phyloP scores from a whole-genome alignment of 2,329 filamentous ascomycete species.

The Endocalyx cinctus region DNA sequence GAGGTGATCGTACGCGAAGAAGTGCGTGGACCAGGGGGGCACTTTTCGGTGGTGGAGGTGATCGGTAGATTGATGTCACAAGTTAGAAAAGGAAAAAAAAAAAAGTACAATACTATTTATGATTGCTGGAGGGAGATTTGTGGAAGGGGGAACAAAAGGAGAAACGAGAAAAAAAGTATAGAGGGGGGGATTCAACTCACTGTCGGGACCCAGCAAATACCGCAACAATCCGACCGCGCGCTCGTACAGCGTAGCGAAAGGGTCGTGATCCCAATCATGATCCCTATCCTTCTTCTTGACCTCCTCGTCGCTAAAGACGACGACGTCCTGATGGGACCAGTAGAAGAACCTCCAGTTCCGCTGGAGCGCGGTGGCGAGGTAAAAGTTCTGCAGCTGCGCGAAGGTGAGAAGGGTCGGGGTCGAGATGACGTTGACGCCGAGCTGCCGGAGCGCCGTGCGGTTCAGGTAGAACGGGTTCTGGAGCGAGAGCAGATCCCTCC shows the following conservation, averaged over 20 bases:
- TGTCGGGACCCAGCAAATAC: conserved; percentile 28
- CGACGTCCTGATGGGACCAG: conserved; percentile 46
- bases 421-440: conserved; percentile 46
- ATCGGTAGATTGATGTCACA: too few species aligned
- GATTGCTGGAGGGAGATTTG: too few species aligned
- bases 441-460: conserved; percentile 38
- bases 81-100: too few species aligned
- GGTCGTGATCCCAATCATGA: conserved; percentile 30
- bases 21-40: conserved; percentile 41
- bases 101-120: too few species aligned
- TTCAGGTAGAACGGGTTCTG: conserved; percentile 53
- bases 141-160: too few species aligned
- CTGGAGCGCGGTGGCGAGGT: conserved; percentile 35
- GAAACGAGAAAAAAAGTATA: too few species aligned
- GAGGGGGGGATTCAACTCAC: too few species aligned
- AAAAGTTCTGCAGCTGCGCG: conserved; percentile 47
- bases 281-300: conserved; percentile 30
- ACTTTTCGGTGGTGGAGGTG: too few species aligned
- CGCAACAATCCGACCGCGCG: conserved; percentile 26
- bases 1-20: conserved; percentile 47
- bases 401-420: conserved; percentile 44
- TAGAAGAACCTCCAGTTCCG: conserved; percentile 41
- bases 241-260: conserved; percentile 30
- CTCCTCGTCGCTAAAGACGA: conserved; percentile 37
- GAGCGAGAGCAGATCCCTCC: conserved; percentile 35